Evolutionary conservation across 768 basidiomycete species (phyloP), one percentile per base, ranked within the genome.

Genomic region (Trichaptum fuscoviolaceum): DNA sequence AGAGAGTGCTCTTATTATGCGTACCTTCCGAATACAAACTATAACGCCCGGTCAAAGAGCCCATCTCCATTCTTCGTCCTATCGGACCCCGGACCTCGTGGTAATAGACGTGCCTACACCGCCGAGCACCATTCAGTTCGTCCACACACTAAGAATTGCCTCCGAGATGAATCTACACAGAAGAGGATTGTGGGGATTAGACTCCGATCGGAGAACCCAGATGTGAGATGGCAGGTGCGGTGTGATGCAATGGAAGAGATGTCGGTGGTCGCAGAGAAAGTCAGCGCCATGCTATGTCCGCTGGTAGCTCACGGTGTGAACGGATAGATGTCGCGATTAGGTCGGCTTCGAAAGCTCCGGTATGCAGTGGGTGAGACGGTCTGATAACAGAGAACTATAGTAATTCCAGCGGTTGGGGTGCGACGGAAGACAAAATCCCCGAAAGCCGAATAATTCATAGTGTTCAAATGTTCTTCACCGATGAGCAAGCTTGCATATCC

Each of bases 111-210:
- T 30, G 4, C 30, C 30, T 2, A 30, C 30, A 30, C 30, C 30
- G 30, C 30, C 30, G 30, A 20, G 10, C 42, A 12, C 42, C 42
- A 15, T 20, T 20, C 6, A 52, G 42, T 15, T 4, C n/a, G n/a
- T n/a, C n/a, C n/a, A n/a, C n/a, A n/a, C n/a, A n/a, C n/a, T 52
- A 52, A 52, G 20, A 12, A 52, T 52, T 52, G 42, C 42, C 20
- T 20, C 42, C 42, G 42, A 12, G 42, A 52, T 52, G 42, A 52
- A 20, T 52, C 42, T 52, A 12, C 15, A 20, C 42, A n/a, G n/a
- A n/a, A n/a, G n/a, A n/a, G 30, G 42, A 52, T 52, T 52, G 42
- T 52, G 42, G 42, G 42, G 42, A 52, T 52, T 52, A 52, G 42
- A 20, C 42, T 52, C 42, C 42, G 42, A 52, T 52, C 42, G 42